Evolutionary conservation across 495 filamentous ascomycete genomes (phyloP).

Genomic region (Penicillium dipodomyicola): DNA sequence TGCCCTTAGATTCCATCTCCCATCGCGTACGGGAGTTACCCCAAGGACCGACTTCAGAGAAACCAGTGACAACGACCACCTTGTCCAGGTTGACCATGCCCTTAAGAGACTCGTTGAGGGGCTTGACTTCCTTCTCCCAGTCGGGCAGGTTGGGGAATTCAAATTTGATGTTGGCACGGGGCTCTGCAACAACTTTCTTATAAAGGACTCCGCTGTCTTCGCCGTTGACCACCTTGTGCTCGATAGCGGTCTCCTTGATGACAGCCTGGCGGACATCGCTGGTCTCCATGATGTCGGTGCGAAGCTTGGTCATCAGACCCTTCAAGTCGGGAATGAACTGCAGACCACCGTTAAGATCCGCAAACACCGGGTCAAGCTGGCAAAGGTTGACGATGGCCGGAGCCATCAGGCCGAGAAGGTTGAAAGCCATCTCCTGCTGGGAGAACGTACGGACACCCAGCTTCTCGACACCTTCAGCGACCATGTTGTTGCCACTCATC

Average conservation of each 20-base stretch:
- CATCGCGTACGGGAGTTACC: constrained; percentile 96
- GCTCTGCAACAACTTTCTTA: constrained; percentile 87
- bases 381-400: constrained; percentile 92
- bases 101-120: constrained; percentile 80
- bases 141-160: constrained; percentile 86
- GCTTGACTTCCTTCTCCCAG: constrained; percentile 87
- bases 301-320: constrained; percentile 81
- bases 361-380: constrained; percentile 92
- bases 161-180: constrained; percentile 95
- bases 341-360: constrained; percentile 94
- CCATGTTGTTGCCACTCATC: constrained; percentile 97
- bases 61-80: constrained; percentile 96
- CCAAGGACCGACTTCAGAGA: constrained; percentile 95
- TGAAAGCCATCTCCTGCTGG: constrained; percentile 99
- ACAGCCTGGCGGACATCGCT: constrained; percentile 92
- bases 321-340: constrained; percentile 99
- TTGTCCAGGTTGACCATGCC: constrained; percentile 99
- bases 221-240: constrained; percentile 97
- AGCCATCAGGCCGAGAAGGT: constrained; percentile 93
- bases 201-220: constrained; percentile 89
- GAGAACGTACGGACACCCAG: constrained; percentile 98
- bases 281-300: constrained; percentile 89
- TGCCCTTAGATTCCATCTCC: constrained; percentile 97
- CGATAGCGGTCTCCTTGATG: constrained; percentile 90
- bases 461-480: constrained; percentile 93